phyloP scores from a whole-genome alignment of 1,284 basidiomycete species.

The Apiotrichum porosum region DNA sequence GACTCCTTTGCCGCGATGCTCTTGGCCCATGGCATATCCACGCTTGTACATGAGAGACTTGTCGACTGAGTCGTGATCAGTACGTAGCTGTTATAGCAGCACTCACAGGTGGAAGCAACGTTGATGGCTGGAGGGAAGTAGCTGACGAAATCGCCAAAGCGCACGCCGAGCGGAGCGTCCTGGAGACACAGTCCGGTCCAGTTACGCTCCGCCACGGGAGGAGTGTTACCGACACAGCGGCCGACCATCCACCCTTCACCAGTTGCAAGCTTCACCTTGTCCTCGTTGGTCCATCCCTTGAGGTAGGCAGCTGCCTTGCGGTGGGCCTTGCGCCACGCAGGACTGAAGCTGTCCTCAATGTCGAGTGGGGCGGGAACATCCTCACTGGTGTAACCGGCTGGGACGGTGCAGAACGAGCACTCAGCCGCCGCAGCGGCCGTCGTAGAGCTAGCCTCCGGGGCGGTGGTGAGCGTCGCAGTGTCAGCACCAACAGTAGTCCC shows the following conservation, averaged over 20 bases:
- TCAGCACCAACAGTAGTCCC: neutral
- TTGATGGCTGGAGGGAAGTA: slow-evolving; percentile 72
- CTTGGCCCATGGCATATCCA: slow-evolving; percentile 68
- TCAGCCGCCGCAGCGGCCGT: neutral
- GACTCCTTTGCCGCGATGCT: slow-evolving; percentile 74
- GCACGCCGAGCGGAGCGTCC: slow-evolving; percentile 56
- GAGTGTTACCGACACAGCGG: slow-evolving; percentile 65
- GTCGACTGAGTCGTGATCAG: no score
- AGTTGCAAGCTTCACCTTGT: slow-evolving; percentile 51
- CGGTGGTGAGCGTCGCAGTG: neutral
- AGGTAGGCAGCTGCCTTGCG: slow-evolving; percentile 44
- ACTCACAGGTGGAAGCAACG: slow-evolving; percentile 65
- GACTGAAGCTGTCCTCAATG: slow-evolving; percentile 8
- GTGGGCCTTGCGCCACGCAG: slow-evolving; percentile 31
- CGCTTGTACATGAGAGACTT: slow-evolving; percentile 66
- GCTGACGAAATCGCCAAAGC: slow-evolving; percentile 59
- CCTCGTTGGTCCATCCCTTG: slow-evolving; percentile 48
- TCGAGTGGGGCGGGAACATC: slow-evolving; percentile 20
- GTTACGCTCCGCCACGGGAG: slow-evolving; percentile 57
- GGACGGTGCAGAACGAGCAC: slow-evolving; percentile 16
- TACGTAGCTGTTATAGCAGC: no score
- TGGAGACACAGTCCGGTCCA: slow-evolving; percentile 66
- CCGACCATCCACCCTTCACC: slow-evolving; percentile 47
- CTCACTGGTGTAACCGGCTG: slow-evolving; percentile 23
- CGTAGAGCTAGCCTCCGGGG: neutral